Percentiles rank a stretch among this genome's conserved stretches.
These are phyloP conservation scores for Boletus patriciae DNA, from an alignment of 768 basidiomycete species.

Conservation along the genomic window DNA sequence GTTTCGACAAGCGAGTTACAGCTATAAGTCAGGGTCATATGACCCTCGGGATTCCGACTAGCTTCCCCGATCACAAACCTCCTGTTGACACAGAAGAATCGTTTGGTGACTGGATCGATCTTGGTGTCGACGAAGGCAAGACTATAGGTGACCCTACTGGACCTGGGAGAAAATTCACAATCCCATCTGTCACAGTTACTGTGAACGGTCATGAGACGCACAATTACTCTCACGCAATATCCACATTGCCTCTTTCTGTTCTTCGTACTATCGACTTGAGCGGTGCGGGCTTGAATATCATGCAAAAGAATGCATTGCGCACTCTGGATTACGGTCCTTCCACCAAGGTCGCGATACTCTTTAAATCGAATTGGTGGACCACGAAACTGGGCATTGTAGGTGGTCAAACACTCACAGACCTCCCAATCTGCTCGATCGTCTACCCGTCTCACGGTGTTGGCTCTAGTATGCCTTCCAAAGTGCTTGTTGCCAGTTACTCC, in stretches of 20 bases:
- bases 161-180: not conserved
- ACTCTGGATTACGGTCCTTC: not conserved
- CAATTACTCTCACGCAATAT: constrained; percentile 10
- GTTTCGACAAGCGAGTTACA: constrained; percentile 3
- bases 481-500: constrained; percentile 8
- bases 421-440: constrained; percentile 5
- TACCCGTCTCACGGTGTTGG: constrained; percentile 11
- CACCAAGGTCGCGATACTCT: constrained; percentile 8
- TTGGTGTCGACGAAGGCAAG: not conserved
- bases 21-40: not conserved
- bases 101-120: not conserved
- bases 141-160: not conserved
- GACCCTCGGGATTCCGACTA: not conserved
- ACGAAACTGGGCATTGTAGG: constrained; percentile 10
- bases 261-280: constrained; percentile 7
- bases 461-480: constrained; percentile 8
- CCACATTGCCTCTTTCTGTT: constrained; percentile 5
- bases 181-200: constrained; percentile 7
- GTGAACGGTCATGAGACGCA: constrained; percentile 7
- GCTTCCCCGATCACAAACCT: not conserved
- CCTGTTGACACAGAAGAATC: not conserved
- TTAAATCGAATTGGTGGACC: constrained; percentile 16
- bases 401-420: constrained; percentile 13
- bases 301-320: constrained; percentile 9
- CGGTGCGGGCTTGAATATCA: constrained; percentile 2